A percentile compares a stretch with the other conserved stretches of the same genome.
phyloP scores from a whole-genome alignment of 176 grass and related monocot genomes.

The Chloris gayana region DNA sequence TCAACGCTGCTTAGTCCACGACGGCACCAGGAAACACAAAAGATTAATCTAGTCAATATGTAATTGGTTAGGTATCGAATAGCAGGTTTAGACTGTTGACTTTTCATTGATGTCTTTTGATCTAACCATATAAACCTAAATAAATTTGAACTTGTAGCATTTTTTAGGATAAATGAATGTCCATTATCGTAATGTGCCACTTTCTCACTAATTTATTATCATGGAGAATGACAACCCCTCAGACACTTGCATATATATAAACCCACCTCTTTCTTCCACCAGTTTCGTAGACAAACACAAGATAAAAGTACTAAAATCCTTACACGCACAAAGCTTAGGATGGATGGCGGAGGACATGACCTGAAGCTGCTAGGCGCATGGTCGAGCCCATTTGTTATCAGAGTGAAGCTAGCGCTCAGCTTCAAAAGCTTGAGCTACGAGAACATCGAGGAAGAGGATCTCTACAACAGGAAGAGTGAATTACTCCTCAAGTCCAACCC shows the following conservation, averaged over 20 bases:
- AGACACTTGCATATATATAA: neutral
- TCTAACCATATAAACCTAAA: neutral
- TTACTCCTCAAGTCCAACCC: conserved; percentile 53
- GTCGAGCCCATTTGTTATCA: conserved; percentile 25
- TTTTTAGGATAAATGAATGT: neutral
- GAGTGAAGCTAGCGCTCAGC: conserved; percentile 40
- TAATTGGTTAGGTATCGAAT: neutral
- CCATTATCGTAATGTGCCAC: neutral
- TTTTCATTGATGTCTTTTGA: neutral
- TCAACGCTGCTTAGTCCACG: neutral
- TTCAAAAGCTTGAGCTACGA: conserved; percentile 38
- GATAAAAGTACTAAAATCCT: neutral
- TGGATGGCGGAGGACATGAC: conserved; percentile 11
- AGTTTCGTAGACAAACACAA: neutral
- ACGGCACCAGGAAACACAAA: no score
- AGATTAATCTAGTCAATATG: neutral
- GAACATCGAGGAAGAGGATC: conserved; percentile 15
- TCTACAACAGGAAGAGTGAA: conserved; percentile 35
- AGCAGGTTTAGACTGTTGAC: neutral
- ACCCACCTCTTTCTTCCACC: neutral
- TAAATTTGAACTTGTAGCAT: neutral
- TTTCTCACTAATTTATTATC: neutral
- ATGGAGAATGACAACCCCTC: neutral
- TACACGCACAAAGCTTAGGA: neutral
- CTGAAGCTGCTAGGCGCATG: conserved; percentile 44